Evolutionary conservation across 106 monocot genomes (phyloP).

Genomic region (Dendrobium officinale): DNA sequence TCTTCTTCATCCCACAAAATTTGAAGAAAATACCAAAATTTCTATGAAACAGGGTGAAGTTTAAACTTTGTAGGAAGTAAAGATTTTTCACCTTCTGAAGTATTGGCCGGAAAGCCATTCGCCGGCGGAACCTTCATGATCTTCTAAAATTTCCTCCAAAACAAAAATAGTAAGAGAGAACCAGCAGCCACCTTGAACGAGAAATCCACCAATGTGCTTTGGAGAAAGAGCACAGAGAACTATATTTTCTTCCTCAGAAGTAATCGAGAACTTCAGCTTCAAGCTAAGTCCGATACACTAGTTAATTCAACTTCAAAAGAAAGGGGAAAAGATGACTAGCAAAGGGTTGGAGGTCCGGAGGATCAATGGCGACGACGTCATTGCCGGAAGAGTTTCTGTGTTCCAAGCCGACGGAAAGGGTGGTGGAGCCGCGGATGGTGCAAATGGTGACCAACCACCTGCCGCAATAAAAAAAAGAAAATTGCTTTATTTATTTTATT

Average conservation of each 20-base stretch:
- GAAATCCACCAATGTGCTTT: not conserved
- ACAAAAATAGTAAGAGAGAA: not conserved
- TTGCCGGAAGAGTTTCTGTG: not conserved
- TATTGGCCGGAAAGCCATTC: conserved; percentile 11
- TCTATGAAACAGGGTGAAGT: not conserved
- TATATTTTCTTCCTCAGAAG: not conserved
- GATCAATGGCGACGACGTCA: not conserved
- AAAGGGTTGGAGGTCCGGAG: not conserved
- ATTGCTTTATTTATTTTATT: too few species aligned
- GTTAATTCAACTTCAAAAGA: not conserved
- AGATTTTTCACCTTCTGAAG: conserved; percentile 12
- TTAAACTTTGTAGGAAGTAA: not conserved
- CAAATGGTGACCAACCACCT: too few species aligned
- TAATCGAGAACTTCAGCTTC: not conserved
- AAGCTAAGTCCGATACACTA: not conserved
- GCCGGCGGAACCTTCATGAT: conserved; percentile 13
- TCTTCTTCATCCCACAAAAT: not conserved
- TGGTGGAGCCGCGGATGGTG: too few species aligned
- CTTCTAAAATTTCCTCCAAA: not conserved
- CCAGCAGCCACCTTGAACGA: too few species aligned
- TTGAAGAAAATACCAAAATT: too few species aligned
- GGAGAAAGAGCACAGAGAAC: not conserved
- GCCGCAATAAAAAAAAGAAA: too few species aligned
- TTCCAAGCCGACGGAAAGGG: not conserved
- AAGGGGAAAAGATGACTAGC: not conserved